phyloP scores from a whole-genome alignment of 1,284 basidiomycete species.

The Leccinum proliferum region DNA sequence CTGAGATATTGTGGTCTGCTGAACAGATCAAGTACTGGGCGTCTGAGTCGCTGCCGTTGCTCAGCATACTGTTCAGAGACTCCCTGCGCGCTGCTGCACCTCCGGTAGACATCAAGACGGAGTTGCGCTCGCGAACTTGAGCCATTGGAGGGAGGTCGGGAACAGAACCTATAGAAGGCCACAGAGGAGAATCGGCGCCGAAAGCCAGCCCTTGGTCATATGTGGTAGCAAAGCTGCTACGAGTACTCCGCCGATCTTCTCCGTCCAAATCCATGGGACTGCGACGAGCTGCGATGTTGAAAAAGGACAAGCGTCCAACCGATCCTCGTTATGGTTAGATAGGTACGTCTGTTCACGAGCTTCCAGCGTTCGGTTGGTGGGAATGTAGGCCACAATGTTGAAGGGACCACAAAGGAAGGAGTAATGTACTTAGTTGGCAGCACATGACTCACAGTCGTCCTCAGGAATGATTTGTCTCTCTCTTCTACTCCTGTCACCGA shows the following conservation, averaged over 20 bases:
- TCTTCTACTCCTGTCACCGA: slow-evolving; percentile 9
- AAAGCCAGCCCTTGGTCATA: slow-evolving; percentile 32
- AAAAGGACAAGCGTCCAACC: slow-evolving; percentile 5
- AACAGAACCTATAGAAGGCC: slow-evolving; percentile 8
- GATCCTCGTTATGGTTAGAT: slow-evolving; percentile 60
- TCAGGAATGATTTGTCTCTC: slow-evolving; percentile 11
- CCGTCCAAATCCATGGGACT: slow-evolving; percentile 1
- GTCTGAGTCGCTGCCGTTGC: slow-evolving; percentile 25
- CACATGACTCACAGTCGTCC: slow-evolving; percentile 4
- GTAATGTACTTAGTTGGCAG: slow-evolving; percentile 2
- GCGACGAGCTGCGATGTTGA: slow-evolving; percentile 1
- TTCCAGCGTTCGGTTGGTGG: slow-evolving; percentile 3
- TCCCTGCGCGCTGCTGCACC: slow-evolving; percentile 24
- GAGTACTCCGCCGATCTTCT: slow-evolving; percentile 21
- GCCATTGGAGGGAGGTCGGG: slow-evolving; percentile 42
- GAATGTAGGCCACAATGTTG: slow-evolving; percentile 7
- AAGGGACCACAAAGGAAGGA: slow-evolving; percentile 6
- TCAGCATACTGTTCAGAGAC: slow-evolving; percentile 36
- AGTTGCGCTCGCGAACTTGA: slow-evolving; percentile 36
- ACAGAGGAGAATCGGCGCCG: slow-evolving; percentile 11
- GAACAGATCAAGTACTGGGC: slow-evolving; percentile 37
- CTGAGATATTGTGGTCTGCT: slow-evolving; percentile 11
- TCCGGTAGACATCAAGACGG: slow-evolving; percentile 16
- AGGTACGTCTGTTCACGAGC: slow-evolving; percentile 32
- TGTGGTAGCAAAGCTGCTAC: slow-evolving; percentile 44